These are phyloP conservation scores for Puccinellia tenuiflora DNA, from an alignment of 176 grass and related monocot genomes.

Conservation along the genomic window DNA sequence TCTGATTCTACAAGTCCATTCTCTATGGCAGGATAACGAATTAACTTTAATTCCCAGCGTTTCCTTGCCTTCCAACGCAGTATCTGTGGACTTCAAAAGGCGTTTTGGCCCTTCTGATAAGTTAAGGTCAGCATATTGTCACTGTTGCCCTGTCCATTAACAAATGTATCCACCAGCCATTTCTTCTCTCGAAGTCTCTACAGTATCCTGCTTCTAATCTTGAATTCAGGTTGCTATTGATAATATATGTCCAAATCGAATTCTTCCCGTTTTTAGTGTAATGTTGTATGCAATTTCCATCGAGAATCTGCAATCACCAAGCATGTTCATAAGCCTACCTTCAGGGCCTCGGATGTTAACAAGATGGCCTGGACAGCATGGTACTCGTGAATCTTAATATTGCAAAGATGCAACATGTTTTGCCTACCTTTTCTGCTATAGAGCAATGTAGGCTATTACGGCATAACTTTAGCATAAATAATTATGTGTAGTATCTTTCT, in stretches of 20 bases:
- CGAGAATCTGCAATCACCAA: constrained; percentile 3
- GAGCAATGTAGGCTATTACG: background rate
- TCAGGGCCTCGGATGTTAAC: background rate
- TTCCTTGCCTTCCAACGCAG: constrained; percentile 64
- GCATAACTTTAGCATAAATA: background rate
- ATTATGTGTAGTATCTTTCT: background rate
- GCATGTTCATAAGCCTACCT: background rate
- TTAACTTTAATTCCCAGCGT: constrained; percentile 78
- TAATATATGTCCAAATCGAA: background rate
- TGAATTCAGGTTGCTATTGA: constrained; percentile 15
- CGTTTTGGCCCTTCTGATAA: constrained; percentile 79
- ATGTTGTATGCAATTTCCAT: background rate
- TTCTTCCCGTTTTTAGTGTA: background rate
- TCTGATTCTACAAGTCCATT: constrained; percentile 1
- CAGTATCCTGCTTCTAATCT: background rate
- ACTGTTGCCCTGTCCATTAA: constrained; percentile 1
- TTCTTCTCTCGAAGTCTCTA: background rate
- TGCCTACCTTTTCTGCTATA: background rate
- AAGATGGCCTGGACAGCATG: background rate
- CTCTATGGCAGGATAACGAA: constrained; percentile 64
- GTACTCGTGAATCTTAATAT: background rate
- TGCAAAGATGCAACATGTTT: background rate
- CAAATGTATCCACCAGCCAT: background rate
- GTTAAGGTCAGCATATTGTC: constrained; percentile 57
- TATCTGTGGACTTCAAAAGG: constrained; percentile 72